Evolutionary conservation across 371 early-diverging fungal species (phyloP), one percentile per base, ranked within the genome.

Genomic region (Enterocytospora artemiae): DNA sequence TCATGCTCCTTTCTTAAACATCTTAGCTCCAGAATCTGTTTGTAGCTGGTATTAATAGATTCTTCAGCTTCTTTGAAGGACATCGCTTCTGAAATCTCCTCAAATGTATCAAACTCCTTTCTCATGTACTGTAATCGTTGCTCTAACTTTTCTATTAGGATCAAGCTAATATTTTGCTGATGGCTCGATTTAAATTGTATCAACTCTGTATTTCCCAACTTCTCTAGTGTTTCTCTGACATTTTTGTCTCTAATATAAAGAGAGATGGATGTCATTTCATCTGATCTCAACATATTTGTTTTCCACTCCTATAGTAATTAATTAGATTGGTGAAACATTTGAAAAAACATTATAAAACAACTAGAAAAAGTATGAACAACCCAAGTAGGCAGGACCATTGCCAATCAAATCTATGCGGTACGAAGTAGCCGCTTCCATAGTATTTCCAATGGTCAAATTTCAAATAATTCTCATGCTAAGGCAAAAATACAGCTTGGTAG

Each of bases 201-300:
- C 12, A 76, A 55, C 7, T 68, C 70, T 12, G 53, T 33, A 9
- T 67, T 50, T 32, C 74, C 79, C 14, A 78, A 32, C 33, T 70
- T 69, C 27, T 69, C 67, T n/a, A 78, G 20, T 12, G 63, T 63
- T 25, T 63, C 50, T 54, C 71, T 57, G 16, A 64, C 46, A 2
- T 59, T 73, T 49, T 76, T 71, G 36, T 66, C 69, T 12, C 69
- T 66, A 41, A 78, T 59, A 63, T 76, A 78, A n/a, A 78, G 30
- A 3, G 58, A 24, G 3, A 76, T 51, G 43, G 62, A 52, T 34
- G 60, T 60, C 63, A 78, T 70, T 49, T 70, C 59, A 65, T 78
- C 79, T 48, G 71, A 70, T 59, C 76, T 55, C 34, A 78, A 46
- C 76, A 76, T 75, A n/a, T 37, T 37, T 37, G 37, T 37, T 37